Conservation (phyloP, 352 stramenopile genomes). For the Phytopythium montanum region DNA sequence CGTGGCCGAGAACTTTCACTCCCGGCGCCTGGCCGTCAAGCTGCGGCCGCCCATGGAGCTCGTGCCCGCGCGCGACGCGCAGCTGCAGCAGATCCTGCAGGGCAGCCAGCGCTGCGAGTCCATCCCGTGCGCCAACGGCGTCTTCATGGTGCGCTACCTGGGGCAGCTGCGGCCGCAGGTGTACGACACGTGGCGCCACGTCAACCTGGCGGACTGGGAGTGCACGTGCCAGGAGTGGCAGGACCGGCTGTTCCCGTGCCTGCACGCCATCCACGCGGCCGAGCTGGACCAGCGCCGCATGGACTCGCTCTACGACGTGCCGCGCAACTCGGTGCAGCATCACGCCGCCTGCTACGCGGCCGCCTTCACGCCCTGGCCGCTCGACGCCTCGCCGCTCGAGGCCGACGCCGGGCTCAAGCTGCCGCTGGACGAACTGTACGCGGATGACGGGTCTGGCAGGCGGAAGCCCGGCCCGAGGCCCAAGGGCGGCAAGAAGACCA, state of each 20-base stretch:
- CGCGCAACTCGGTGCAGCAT: conserved; percentile 65
- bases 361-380: conserved; percentile 57
- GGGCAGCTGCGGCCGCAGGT: conserved; percentile 45
- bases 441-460: conserved; percentile 40
- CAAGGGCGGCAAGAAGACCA: conserved; percentile 37
- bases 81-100: conserved; percentile 68
- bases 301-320: conserved; percentile 65
- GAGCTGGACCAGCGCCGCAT: conserved; percentile 71
- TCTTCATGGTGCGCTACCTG: conserved; percentile 77
- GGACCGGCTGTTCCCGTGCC: conserved; percentile 69
- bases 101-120: conserved; percentile 78
- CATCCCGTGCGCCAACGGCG: conserved; percentile 71
- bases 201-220: conserved; percentile 71
- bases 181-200: conserved; percentile 73
- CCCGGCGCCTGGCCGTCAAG: conserved; percentile 54
- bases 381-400: conserved; percentile 43
- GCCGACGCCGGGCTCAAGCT: conserved; percentile 50
- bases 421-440: conserved; percentile 63
- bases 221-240: conserved; percentile 83
- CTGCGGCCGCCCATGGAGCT: conserved; percentile 51
- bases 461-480: conserved; percentile 58
- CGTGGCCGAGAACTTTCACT: conserved; percentile 65
- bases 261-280: conserved; percentile 70
- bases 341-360: conserved; percentile 57
- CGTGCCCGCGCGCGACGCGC: conserved; percentile 51